Evolutionary conservation across 768 basidiomycete genomes (phyloP).

Genomic region (Rhodotorula taiwanensis): DNA sequence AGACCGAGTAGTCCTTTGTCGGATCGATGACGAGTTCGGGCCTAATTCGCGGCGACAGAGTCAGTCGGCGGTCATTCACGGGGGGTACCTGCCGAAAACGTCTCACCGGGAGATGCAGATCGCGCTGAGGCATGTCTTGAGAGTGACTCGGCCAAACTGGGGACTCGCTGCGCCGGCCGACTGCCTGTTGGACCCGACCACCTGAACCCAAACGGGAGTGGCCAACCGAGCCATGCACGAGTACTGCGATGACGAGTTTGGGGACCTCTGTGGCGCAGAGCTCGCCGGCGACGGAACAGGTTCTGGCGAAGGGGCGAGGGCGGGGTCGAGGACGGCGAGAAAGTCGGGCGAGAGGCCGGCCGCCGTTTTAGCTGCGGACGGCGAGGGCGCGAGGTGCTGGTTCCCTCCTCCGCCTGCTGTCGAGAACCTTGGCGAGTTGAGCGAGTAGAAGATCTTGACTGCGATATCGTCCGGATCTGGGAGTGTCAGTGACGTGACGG

Average conservation of each 20-base stretch:
- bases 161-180: neutral
- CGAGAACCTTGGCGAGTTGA: slow-evolving; percentile 20
- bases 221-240: slow-evolving; percentile 29
- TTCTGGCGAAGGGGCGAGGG: slow-evolving; percentile 11
- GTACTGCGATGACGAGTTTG: neutral
- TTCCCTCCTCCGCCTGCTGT: neutral
- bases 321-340: slow-evolving; percentile 32
- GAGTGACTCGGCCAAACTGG: slow-evolving; percentile 33
- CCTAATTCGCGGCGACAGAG: neutral
- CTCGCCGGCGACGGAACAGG: neutral
- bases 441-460: slow-evolving; percentile 38
- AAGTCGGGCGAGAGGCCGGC: slow-evolving; percentile 15
- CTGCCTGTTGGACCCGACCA: slow-evolving; percentile 7
- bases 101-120: slow-evolving; percentile 37
- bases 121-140: slow-evolving; percentile 35
- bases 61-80: neutral
- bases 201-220: slow-evolving; percentile 29
- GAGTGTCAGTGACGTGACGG: neutral
- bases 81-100: too few relatives aligned
- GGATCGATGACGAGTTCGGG: slow-evolving; percentile 35
- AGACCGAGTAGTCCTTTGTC: slow-evolving; percentile 33
- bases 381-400: neutral
- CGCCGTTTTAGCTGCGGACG: neutral
- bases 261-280: neutral
- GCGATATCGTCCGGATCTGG: neutral